Evolutionary conservation across 192 early-diverging fungal genomes (phyloP), one percentile per base, ranked within the genome.

Genomic region (Neocallimastix lanati): DNA sequence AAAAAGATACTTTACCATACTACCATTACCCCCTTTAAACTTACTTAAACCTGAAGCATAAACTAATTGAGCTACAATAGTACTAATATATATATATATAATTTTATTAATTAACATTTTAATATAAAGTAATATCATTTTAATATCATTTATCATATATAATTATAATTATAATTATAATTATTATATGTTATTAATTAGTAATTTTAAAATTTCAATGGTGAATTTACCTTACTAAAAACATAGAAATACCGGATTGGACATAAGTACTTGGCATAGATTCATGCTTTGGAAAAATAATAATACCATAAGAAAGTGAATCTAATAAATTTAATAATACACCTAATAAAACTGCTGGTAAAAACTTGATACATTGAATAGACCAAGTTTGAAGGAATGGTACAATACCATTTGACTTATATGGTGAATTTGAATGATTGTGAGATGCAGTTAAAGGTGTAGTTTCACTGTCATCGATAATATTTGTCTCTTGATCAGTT

Each of bases 321-420:
- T 99, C 97, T 40, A 99, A 86, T 50, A 99, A 82, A 85, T 96
- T 99, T 40, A 99, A 85, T 76, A 97, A 89, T 50, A 98, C 83
- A 3, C 95, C 96, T 15, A 99, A 88, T 36, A 94, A 84, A 4
- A 96, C 96, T 0, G 96, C 96, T 9, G 97, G 97, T 12, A 96
- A 77, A 9, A 78, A 80, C 6, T 29, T 77, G 14, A 79, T 76
- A 13, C 16, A 50, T 50, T 50, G 40, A 50, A 50, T 50, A 16
- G 16, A 21, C 40, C 40, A 50, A 21, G 1, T 2, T 50, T n/a
- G n/a, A n/a, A n/a, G n/a, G n/a, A n/a, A n/a, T n/a, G n/a, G n/a
- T n/a, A n/a, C n/a, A n/a, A n/a, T n/a, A n/a, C n/a, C n/a, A n/a
- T n/a, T n/a, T n/a, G n/a, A n/a, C n/a, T n/a, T n/a, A n/a, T n/a